phyloP scores from a whole-genome alignment of 202 grass and related monocot genomes.

The Alloteropsis angusta region DNA sequence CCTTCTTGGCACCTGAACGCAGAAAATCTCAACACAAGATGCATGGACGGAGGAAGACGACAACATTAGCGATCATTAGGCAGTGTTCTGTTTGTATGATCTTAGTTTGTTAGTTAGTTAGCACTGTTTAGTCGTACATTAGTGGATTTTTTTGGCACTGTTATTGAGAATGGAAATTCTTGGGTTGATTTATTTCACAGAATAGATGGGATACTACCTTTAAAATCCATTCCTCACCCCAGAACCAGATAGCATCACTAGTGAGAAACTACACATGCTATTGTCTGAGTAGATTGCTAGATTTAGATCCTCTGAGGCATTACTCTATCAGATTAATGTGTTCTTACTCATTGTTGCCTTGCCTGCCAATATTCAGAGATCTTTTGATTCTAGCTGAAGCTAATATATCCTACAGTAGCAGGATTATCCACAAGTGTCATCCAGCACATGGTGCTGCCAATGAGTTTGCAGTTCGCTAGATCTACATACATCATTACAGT shows the following conservation, averaged over 20 bases:
- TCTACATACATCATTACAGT: constrained; percentile 4
- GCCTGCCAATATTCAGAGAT: neutral
- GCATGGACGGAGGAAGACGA: neutral
- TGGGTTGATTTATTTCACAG: constrained; percentile 6
- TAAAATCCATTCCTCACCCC: neutral
- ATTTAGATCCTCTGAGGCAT: neutral
- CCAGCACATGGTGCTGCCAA: neutral
- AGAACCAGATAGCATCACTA: constrained; percentile 7
- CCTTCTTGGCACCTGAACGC: neutral
- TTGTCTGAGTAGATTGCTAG: neutral
- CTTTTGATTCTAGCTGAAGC: neutral
- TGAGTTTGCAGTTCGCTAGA: neutral
- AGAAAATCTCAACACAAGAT: neutral
- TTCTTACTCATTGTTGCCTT: neutral
- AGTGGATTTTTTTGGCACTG: constrained; percentile 28
- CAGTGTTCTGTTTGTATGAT: constrained; percentile 31
- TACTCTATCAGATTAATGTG: neutral
- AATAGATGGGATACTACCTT: neutral
- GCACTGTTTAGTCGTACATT: constrained; percentile 18
- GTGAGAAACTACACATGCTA: neutral
- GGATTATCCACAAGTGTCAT: neutral
- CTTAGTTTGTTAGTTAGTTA: constrained; percentile 32
- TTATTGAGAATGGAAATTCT: constrained; percentile 19
- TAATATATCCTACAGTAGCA: neutral
- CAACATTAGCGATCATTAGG: constrained; percentile 3